Evolutionary conservation across 108 stramenopile genomes (phyloP), one percentile per base, ranked within the genome.

Genomic region (Fistulifera pelliculosa): DNA sequence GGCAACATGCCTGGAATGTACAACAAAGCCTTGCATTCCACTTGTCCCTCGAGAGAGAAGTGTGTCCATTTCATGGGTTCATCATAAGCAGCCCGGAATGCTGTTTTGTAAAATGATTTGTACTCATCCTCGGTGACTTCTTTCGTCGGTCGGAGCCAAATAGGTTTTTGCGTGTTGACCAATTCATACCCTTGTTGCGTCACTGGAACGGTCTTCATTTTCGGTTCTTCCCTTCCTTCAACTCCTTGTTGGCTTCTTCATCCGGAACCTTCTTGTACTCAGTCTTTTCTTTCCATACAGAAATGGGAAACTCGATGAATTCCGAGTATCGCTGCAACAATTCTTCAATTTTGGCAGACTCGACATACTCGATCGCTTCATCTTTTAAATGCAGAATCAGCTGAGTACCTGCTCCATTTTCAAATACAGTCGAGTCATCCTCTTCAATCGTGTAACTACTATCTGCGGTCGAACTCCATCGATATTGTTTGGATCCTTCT

Each of bases 1-100:
- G 98, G 98, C 12, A 97, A 65, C 67, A 88, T 87, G 25, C 90
- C 83, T 5, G 98, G 98, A 39, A 98, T 81, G 85, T 88, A 98
- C 38, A 97, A 66, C 38, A 98, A 69, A 23, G 86, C 78, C 67
- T 95, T 95, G 84, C 92, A 96, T 73, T 97, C 95, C 27, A 98
- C 93, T 71, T 98, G 96, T 40, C 98, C 98, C 71, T 98, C 98
- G 31, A 98, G 66, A 10, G 79, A 72, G 70, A 98, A 98, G 61
- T 98, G 98, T 8, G 85, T 87, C 68, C 90, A 75, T 35, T 83
- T 86, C 65, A 93, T 68, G 17, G 95, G 96, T 27, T 88, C 87
- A 58, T 98, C 98, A 59, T 90, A 94, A 21, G 72, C 55, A 2
- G 75, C 66, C 23, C 74, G 72, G 76, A 97, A 98, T 40, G 97